Evolutionary conservation across 129 eudicot species (phyloP), one percentile per base, ranked within the genome.

Genomic region (Helichrysum umbraculigerum): DNA sequence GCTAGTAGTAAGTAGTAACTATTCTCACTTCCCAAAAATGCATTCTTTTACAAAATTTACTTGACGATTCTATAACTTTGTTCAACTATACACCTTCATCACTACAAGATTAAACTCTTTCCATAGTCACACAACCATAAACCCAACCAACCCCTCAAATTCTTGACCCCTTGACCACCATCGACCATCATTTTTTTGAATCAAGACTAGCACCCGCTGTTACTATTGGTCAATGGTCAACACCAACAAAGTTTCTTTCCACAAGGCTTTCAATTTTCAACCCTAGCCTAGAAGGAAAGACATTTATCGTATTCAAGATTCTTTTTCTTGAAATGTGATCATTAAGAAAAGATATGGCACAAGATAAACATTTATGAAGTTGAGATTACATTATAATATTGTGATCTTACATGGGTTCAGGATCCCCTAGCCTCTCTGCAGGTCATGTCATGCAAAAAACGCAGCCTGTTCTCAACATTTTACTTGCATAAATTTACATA

Each of bases 371-470:
- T 22, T 32, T 39, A 50, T 70, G 47, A 62, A 74, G 44, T 62
- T 62, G 78, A 61, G 58, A 14, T 74, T 61, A 41, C 17, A 47
- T 47, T 4, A 3, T 47, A 47, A 47, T 11, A 47, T 3, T 47
- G 54, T 15, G 35, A 59, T 58, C 70, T 70, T 78, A 59, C 76
- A 78, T 58, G 62, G 62, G 76, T 78, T 78, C 63, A 62, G 77
- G 82, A 78, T 78, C n/a, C 72, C 66, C 71, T 14, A 54, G 21
- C 20, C 5, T 30, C 56, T 78, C 15, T 34, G 72, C 67, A 71
- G 72, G 77, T 78, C 82, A 71, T 63, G 72, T 78, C 82, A 78
- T 78, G 82, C 82, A 71, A 56, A 57, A 71, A 67, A 64, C 82
- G 77, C 82, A 62, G 77, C 58, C 82, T 71, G 77, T 78, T 78